A percentile compares a stretch with the other conserved stretches of the same genome.
Conservation (phyloP, 2,329 filamentous ascomycete species). For the Trichoderma semiorbis region DNA sequence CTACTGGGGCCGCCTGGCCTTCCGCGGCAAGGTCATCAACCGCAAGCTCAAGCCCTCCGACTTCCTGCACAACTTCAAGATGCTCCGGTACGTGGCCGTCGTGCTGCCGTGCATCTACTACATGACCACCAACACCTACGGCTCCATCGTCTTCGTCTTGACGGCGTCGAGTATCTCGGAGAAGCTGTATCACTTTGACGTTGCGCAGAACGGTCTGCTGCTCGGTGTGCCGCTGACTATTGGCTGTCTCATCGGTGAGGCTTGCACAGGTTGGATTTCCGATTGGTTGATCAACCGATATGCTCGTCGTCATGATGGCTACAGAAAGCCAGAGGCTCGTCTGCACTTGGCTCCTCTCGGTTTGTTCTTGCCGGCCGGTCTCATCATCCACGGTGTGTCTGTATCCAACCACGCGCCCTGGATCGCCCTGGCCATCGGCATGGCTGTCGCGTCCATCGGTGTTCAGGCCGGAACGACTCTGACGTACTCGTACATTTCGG, state of each 20-base stretch:
- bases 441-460: slow-evolving; percentile 2
- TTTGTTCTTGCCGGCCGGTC: neutral
- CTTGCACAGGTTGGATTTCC: slow-evolving; percentile 11
- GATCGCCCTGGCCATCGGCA: slow-evolving; percentile 10
- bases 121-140: slow-evolving; percentile 8
- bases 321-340: slow-evolving; percentile 3
- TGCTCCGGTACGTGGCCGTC: slow-evolving; percentile 7
- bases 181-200: slow-evolving; percentile 7
- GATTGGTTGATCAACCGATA: slow-evolving; percentile 13
- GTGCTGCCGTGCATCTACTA: slow-evolving; percentile 12
- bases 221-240: slow-evolving; percentile 6
- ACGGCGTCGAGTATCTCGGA: slow-evolving; percentile 9
- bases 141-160: slow-evolving; percentile 12
- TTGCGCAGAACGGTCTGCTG: slow-evolving; percentile 4
- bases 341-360: neutral
- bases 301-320: slow-evolving; percentile 3
- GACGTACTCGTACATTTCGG: slow-evolving; percentile 9
- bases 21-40: slow-evolving; percentile 10
- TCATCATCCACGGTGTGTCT: slow-evolving; percentile 9
- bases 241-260: slow-evolving; percentile 6
- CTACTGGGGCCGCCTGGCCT: slow-evolving; percentile 4
- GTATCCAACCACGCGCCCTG: neutral
- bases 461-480: slow-evolving; percentile 11
- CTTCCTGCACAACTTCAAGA: slow-evolving; percentile 7
- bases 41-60: slow-evolving; percentile 1